phyloP scores from a whole-genome alignment of 2,329 filamentous ascomycete species.

The Zopfia rhizophila region DNA sequence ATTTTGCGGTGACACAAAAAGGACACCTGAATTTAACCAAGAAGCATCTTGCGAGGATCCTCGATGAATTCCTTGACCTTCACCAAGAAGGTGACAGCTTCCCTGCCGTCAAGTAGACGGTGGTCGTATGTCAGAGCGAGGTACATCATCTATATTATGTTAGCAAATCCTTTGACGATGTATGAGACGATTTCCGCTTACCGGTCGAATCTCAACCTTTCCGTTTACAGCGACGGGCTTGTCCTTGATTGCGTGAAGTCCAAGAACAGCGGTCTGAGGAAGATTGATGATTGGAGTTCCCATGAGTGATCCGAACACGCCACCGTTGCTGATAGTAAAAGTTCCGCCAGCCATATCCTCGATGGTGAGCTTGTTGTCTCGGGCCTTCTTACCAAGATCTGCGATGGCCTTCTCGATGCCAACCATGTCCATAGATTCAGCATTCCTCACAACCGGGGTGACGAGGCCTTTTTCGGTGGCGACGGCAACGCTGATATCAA shows the following conservation, averaged over 20 bases:
- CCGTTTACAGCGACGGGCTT: constrained; percentile 89
- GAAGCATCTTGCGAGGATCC: constrained; percentile 90
- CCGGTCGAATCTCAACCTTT: constrained; percentile 90
- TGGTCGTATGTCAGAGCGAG: constrained; percentile 98
- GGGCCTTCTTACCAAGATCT: constrained; percentile 95
- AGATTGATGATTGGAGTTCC: constrained; percentile 99
- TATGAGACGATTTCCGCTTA: constrained; percentile 48
- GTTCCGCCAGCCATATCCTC: constrained; percentile 99
- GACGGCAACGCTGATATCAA: constrained; percentile 96
- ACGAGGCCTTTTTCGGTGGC: constrained; percentile 98
- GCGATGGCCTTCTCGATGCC: constrained; percentile 91
- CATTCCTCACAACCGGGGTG: constrained; percentile 94
- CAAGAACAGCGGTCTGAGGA: constrained; percentile 89
- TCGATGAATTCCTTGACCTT: constrained; percentile 98
- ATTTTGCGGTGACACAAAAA: not conserved
- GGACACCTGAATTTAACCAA: constrained; percentile 56
- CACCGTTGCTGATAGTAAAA: constrained; percentile 97
- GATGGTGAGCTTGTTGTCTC: constrained; percentile 95
- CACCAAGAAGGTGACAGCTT: constrained; percentile 95
- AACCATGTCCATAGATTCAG: constrained; percentile 86
- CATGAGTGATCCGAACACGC: constrained; percentile 96
- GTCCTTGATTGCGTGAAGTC: constrained; percentile 96
- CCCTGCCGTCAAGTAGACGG: constrained; percentile 90
- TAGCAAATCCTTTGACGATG: constrained; percentile 12
- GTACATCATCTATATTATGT: constrained; percentile 84